Evolutionary conservation across 805 yeast species (phyloP), one percentile per base, ranked within the genome.

Genomic region (Teunomyces pallodes): DNA sequence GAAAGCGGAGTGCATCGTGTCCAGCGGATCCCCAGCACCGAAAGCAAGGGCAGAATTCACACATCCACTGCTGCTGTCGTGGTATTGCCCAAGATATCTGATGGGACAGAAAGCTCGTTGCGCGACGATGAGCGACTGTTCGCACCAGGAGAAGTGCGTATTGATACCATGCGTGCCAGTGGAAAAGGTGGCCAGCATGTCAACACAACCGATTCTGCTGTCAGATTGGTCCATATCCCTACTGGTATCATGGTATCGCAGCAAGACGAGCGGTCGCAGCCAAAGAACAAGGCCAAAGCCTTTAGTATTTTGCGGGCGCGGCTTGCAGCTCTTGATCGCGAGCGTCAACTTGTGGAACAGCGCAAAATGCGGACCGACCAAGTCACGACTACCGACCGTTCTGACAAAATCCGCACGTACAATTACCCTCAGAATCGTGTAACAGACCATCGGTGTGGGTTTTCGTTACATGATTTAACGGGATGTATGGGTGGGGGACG

Each of bases 171-270:
- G 96, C 77, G 99, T 56, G 89, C 98, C 0, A 83, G 96, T 47
- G 99, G 99, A 3, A 86, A 94, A 54, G 99, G 99, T 48, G 99
- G 99, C 0, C 99, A 92, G 70, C 98, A 92, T 62, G 99, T 92
- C 32, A 92, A 92, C 62, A 92, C 96, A 10, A 94, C 98, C 0
- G 98, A 92, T 62, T 90, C 97, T 1, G 99, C 99, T 0, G 98
- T 94, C 10, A 77, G 99, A 57, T 70, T 94, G 26, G 90, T 92
- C 1, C 99, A 94, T 69, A 73, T 87, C 12, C 97, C 98, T 4
- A 83, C 96, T 0, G 97, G 97, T 2, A 83, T 89, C 35, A 83
- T 82, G 4, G 97, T 94, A 2, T 77, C 83, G 43, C 95, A 91
- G 73, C 98, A 94, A 64, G 97, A 94, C 62, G 96, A 90, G 61